These are phyloP conservation scores for Colletotrichum spinosum DNA, from an alignment of 2,329 filamentous ascomycete species.

Conservation along the genomic window DNA sequence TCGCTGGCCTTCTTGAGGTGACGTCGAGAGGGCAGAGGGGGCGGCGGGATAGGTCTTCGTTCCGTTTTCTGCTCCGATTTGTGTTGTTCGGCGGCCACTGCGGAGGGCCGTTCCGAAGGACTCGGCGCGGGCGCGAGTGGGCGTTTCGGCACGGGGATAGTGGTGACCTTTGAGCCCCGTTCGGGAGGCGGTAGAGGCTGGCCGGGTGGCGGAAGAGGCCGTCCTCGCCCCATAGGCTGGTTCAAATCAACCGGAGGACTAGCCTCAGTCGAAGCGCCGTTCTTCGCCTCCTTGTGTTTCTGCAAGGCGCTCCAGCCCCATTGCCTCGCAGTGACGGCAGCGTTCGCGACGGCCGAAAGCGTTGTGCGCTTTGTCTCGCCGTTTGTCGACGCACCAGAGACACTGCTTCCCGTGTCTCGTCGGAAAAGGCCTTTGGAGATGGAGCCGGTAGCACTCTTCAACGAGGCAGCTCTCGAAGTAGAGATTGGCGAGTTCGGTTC, in stretches of 20 bases:
- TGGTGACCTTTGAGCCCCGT: conserved; percentile 67
- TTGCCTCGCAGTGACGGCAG: conserved; percentile 65
- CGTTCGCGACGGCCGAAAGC: conserved; percentile 66
- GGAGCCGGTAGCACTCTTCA: conserved; percentile 54
- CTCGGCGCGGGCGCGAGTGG: conserved; percentile 65
- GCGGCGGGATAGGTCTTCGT: conserved; percentile 52
- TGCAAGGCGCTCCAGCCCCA: conserved; percentile 71
- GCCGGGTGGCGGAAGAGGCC: conserved; percentile 84
- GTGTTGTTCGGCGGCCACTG: conserved; percentile 1
- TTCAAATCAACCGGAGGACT: conserved; percentile 55
- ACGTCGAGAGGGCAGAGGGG: conserved; percentile 61
- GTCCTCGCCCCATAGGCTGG: conserved; percentile 85
- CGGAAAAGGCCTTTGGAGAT: conserved; percentile 55
- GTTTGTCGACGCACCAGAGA: conserved; percentile 50
- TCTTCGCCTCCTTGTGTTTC: conserved; percentile 58
- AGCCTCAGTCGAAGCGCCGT: conserved; percentile 32
- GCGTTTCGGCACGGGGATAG: conserved; percentile 70
- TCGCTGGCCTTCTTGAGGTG: conserved; percentile 50
- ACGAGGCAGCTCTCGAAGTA: conserved; percentile 44
- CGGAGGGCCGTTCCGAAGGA: conserved; percentile 35
- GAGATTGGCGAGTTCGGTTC: conserved; percentile 42
- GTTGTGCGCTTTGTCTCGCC: conserved; percentile 60
- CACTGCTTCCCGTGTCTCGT: conserved; percentile 49
- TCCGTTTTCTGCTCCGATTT: conserved; percentile 34
- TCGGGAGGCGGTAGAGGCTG: conserved; percentile 80